These are phyloP conservation scores for Ustilago trichophora DNA, from an alignment of 1,284 basidiomycete species.

Conservation along the genomic window DNA sequence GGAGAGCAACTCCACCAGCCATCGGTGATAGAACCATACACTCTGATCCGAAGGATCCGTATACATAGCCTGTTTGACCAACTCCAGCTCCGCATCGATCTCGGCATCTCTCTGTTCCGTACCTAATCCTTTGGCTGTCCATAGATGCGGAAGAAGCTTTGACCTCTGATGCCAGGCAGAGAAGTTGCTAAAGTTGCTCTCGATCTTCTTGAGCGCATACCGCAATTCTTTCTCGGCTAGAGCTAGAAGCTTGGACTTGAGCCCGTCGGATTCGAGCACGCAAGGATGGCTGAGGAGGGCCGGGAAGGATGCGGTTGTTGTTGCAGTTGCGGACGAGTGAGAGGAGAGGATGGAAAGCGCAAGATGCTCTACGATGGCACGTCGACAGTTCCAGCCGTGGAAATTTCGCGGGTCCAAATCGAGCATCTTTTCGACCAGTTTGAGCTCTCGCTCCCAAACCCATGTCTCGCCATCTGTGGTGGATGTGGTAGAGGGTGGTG, in stretches of 20 bases:
- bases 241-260: constrained; percentile 13
- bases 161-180: constrained; percentile 98
- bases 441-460: constrained; percentile 59
- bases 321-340: background rate
- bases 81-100: constrained; percentile 80
- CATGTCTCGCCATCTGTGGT: background rate
- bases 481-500: background rate
- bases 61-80: constrained; percentile 92
- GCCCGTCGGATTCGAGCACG: background rate
- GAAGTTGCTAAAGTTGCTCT: constrained; percentile 94
- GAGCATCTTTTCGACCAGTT: constrained; percentile 63
- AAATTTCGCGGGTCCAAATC: constrained; percentile 63
- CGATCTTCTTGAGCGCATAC: constrained; percentile 84
- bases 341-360: constrained; percentile 27
- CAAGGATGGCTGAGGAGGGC: constrained; percentile 8
- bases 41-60: constrained; percentile 96
- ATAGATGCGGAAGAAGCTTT: constrained; percentile 78
- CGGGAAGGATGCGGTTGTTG: constrained; percentile 2
- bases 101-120: constrained; percentile 63
- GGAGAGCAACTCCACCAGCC: constrained; percentile 76
- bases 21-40: constrained; percentile 97
- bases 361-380: constrained; percentile 52
- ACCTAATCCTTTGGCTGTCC: constrained; percentile 69
- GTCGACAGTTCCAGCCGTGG: constrained; percentile 63
- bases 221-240: constrained; percentile 51